phyloP scores from a whole-genome alignment of 805 yeast genomes.

The Saccharomycopsis sp. region DNA sequence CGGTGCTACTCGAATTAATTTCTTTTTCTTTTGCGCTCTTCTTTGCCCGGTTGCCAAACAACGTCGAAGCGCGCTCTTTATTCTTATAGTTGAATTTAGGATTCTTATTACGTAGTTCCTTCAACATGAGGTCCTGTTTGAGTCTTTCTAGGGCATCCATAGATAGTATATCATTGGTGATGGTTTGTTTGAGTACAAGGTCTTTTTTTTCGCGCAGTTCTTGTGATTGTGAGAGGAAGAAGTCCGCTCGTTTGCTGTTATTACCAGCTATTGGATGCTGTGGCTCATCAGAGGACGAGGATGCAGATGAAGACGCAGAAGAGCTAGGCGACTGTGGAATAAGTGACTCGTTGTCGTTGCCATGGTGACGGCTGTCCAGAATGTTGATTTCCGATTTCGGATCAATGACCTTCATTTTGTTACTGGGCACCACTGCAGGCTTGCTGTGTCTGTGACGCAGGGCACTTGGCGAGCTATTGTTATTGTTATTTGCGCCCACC shows the following conservation, averaged over 20 bases:
- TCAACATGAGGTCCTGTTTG: neutral
- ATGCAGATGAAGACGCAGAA: neutral
- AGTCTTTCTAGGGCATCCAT: neutral
- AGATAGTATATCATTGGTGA: neutral
- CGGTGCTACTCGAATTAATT: no score
- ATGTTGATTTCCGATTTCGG: conserved; percentile 10
- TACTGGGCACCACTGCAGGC: neutral
- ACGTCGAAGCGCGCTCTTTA: neutral
- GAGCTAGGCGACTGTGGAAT: neutral
- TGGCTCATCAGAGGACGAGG: neutral
- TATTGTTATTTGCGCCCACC: neutral
- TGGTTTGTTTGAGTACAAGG: neutral
- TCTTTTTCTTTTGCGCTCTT: no score
- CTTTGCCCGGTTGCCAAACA: neutral
- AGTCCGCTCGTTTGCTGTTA: neutral
- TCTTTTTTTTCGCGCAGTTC: neutral
- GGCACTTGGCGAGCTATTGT: neutral
- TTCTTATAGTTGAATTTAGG: neutral
- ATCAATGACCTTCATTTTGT: conserved; percentile 7
- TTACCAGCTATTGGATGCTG: neutral
- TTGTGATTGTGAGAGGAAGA: neutral
- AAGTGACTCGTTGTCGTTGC: no score
- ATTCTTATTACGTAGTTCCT: neutral
- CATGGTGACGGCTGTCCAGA: neutral
- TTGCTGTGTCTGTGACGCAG: neutral